These are phyloP conservation scores for Vaccinium vitisidaea DNA, from an alignment of 148 eudicot species.

Conservation along the genomic window DNA sequence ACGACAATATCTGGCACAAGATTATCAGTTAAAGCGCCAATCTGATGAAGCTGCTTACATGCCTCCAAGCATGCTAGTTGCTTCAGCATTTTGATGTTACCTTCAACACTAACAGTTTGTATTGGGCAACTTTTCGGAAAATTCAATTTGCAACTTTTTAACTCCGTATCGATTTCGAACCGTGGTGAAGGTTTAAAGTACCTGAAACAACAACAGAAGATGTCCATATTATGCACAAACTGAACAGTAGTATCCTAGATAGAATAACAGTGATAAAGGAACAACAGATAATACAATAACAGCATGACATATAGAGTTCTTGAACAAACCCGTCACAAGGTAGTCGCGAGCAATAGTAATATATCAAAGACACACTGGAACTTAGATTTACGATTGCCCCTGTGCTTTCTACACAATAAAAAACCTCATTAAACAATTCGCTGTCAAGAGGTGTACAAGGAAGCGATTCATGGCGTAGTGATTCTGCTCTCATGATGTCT, in stretches of 20 bases:
- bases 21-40: conserved; percentile 73
- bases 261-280: not conserved
- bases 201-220: conserved; percentile 36
- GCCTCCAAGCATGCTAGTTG: conserved; percentile 81
- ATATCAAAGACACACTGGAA: conserved; percentile 57
- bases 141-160: conserved; percentile 42
- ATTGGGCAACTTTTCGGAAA: conserved; percentile 80
- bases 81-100: conserved; percentile 53
- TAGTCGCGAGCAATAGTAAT: conserved; percentile 82
- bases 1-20: conserved; percentile 79
- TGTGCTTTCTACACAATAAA: conserved; percentile 68
- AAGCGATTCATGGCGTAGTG: conserved; percentile 55
- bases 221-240: not conserved
- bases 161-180: conserved; percentile 40
- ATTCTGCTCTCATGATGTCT: conserved; percentile 69
- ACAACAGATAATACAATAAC: not conserved
- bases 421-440: conserved; percentile 35
- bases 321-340: conserved; percentile 81
- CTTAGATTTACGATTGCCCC: conserved; percentile 73
- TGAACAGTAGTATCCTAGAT: not conserved
- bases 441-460: conserved; percentile 62
- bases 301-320: not conserved
- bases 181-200: conserved; percentile 78
- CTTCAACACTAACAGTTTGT: conserved; percentile 41
- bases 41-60: conserved; percentile 65